Evolutionary conservation across 1,284 basidiomycete species (phyloP).

Genomic region (Cutaneotrichosporon dermatis): DNA sequence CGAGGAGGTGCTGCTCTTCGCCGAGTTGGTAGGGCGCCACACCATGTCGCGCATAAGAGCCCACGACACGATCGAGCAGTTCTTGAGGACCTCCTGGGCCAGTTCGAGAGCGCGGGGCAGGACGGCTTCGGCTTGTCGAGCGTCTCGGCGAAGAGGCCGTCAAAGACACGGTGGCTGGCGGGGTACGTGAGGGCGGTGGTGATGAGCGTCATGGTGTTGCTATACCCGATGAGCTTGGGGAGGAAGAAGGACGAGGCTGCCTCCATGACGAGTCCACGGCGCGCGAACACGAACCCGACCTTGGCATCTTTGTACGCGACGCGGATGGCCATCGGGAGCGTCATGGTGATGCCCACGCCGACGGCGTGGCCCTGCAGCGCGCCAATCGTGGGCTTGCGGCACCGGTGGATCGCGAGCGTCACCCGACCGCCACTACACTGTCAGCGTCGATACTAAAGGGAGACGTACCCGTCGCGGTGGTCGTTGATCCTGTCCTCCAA

Average conservation of each 20-base stretch:
- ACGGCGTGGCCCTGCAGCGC: slow-evolving; percentile 18
- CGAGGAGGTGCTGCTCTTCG: slow-evolving; percentile 23
- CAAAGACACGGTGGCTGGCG: slow-evolving; percentile 5
- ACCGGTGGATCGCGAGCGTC: slow-evolving; percentile 16
- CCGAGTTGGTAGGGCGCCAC: slow-evolving; percentile 7
- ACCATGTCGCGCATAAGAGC: slow-evolving; percentile 16
- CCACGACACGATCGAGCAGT: slow-evolving; percentile 8
- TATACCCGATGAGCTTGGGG: slow-evolving; percentile 12
- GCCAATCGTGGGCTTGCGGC: slow-evolving; percentile 18
- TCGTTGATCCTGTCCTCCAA: slow-evolving; percentile 5
- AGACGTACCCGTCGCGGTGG: slow-evolving; percentile 16
- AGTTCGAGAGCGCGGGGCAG: slow-evolving; percentile 16
- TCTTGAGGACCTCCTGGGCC: slow-evolving; percentile 10
- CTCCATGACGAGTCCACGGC: slow-evolving; percentile 20
- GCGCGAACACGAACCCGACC: slow-evolving; percentile 19
- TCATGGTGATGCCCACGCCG: slow-evolving; percentile 20
- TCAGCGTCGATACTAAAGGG: neutral
- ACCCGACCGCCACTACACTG: slow-evolving; percentile 16
- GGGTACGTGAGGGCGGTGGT: slow-evolving; percentile 15
- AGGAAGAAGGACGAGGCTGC: slow-evolving; percentile 20
- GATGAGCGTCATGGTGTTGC: slow-evolving; percentile 9
- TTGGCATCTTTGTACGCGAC: slow-evolving; percentile 17
- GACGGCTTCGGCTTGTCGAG: slow-evolving; percentile 8
- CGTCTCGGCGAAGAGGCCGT: slow-evolving; percentile 18
- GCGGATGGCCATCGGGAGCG: slow-evolving; percentile 19